Base-by-base conservation (phyloP, 176 grass and related monocot species). In the Triticum monococcum region DNA sequence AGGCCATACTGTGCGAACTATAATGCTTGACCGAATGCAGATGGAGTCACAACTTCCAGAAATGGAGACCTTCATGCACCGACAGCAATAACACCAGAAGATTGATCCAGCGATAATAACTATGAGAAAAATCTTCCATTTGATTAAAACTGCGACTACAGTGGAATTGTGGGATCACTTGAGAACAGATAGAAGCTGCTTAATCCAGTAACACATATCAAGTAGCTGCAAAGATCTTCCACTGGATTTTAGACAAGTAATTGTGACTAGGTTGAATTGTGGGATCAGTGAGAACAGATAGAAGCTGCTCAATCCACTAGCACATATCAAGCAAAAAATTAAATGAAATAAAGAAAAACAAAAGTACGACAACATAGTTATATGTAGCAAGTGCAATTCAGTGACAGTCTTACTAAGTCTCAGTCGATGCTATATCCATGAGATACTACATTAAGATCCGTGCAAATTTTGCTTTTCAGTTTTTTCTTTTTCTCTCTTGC, bases 281-380 rank as follows among this genome's bases (percentile, higher is more conserved):
- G 32, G 69, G 8, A 33, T 18, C 52, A 33, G 5, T 52, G 18
- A 65, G 5, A 86, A 79, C 13, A 72, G 5, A 33, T 35, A 71
- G 31, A 81, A 87, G 40, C 54, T 87, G 73, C 80, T 86, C 72
- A 73, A 90, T 31, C 5, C 72, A 78, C 22, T 71, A 82, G 64
- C 28, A 81, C 40, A 78, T 31, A 31, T 18, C 8, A 86, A 48
- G 66, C 7, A 28, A 60, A 73, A 41, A n/a, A 69, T 37, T 79
- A 7, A 36, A 85, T 46, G 10, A 75, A 61, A 31, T 8, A 20
- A 5, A 72, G 20, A 22, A 81, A 60, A 40, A 76, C 25, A 30
- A 8, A 72, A 76, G 36, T 23, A 81, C 9, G 2, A 41, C 6
- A 59, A 20, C 18, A 9, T 4, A 23, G 12, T 81, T 68, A 60